Percentiles rank a stretch among this genome's conserved stretches.
These are phyloP conservation scores for Phytophthora pisi DNA, from an alignment of 352 stramenopile genomes.

Conservation along the genomic window DNA sequence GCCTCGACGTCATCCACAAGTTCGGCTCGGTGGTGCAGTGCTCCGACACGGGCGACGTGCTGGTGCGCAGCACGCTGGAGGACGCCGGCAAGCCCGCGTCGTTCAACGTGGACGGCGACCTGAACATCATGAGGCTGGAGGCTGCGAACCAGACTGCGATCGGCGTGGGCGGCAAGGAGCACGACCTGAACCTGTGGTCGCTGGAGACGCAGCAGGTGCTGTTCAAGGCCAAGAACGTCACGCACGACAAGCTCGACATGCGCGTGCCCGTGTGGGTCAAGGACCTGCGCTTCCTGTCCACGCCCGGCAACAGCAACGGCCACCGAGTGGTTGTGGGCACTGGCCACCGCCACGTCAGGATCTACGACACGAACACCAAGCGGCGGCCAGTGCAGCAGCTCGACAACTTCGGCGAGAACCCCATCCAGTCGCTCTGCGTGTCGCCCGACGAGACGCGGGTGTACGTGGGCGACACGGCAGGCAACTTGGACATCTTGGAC, in stretches of 20 bases:
- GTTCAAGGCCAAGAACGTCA: constrained; percentile 89
- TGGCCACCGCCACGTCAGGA: constrained; percentile 75
- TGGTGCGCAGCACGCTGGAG: constrained; percentile 55
- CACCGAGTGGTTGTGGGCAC: constrained; percentile 80
- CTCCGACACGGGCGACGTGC: constrained; percentile 58
- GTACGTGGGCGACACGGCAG: constrained; percentile 89
- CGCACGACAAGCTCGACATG: constrained; percentile 89
- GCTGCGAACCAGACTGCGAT: constrained; percentile 56
- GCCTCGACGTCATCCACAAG: constrained; percentile 61
- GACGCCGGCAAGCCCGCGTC: constrained; percentile 40
- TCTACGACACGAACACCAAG: constrained; percentile 91
- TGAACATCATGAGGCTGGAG: constrained; percentile 68
- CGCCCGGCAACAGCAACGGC: constrained; percentile 61
- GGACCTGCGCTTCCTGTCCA: constrained; percentile 68
- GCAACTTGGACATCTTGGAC: constrained; percentile 90
- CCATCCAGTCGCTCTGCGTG: constrained; percentile 72
- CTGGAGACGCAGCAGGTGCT: constrained; percentile 76
- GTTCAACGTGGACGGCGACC: constrained; percentile 60
- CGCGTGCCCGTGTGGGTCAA: constrained; percentile 91
- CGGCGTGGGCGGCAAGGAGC: constrained; percentile 82
- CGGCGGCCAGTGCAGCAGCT: constrained; percentile 74
- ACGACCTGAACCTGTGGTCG: constrained; percentile 82
- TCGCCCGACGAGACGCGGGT: constrained; percentile 80
- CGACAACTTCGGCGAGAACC: constrained; percentile 72
- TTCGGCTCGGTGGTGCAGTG: constrained; percentile 77